These are phyloP conservation scores for Porphyrellus cyaneotinctus DNA, from an alignment of 768 basidiomycete genomes.

Conservation along the genomic window DNA sequence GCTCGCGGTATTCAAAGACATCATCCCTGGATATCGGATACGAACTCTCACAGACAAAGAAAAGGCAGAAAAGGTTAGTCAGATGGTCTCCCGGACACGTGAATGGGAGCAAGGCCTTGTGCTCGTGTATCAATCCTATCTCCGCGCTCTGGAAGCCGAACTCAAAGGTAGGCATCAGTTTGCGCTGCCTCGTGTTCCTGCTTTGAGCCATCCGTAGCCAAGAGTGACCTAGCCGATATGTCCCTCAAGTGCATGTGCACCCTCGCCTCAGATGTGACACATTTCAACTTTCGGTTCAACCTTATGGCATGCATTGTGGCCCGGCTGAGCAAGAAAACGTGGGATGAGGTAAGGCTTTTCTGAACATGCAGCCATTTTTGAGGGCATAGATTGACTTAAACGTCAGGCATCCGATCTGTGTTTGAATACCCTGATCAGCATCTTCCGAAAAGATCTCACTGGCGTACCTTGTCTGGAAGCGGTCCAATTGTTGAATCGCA, in stretches of 20 bases:
- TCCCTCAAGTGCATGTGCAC: constrained; percentile 86
- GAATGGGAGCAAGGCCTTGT: constrained; percentile 97
- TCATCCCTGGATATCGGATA: constrained; percentile 94
- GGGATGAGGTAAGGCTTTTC: constrained; percentile 70
- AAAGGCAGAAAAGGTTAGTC: constrained; percentile 89
- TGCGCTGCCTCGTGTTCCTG: constrained; percentile 16
- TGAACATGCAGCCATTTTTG: constrained; percentile 1
- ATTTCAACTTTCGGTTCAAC: constrained; percentile 96
- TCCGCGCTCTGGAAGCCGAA: constrained; percentile 80
- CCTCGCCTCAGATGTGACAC: constrained; percentile 74
- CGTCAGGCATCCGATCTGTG: constrained; percentile 81
- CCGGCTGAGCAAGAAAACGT: constrained; percentile 76
- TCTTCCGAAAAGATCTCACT: constrained; percentile 80
- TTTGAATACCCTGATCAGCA: constrained; percentile 70
- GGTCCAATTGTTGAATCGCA: constrained; percentile 87
- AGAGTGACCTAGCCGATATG: constrained; percentile 59
- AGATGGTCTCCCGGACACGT: constrained; percentile 82
- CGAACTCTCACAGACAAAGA: constrained; percentile 87
- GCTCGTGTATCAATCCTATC: constrained; percentile 80
- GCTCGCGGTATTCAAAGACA: constrained; percentile 91
- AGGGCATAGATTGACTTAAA: constrained; percentile 7
- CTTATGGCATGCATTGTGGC: constrained; percentile 85
- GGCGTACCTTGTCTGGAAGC: constrained; percentile 81
- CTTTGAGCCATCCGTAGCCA: constrained; percentile 42
- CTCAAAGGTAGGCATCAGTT: constrained; percentile 55